Percentiles rank a stretch among this genome's conserved stretches.
phyloP scores from a whole-genome alignment of 2,329 filamentous ascomycete genomes.

The Fusarium piperis region DNA sequence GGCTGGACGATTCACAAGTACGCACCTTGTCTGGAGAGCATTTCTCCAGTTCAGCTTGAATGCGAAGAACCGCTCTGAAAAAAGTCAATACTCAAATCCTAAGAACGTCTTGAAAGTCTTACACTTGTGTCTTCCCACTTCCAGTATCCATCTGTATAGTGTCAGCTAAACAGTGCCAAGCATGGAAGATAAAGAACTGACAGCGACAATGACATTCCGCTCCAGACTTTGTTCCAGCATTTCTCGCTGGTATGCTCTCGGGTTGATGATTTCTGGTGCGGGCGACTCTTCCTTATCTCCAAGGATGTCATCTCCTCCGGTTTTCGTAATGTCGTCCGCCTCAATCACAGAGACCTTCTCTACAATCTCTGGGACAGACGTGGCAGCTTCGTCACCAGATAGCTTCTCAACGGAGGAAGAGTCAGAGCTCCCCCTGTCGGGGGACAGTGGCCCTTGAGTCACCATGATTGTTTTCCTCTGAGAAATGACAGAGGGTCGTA shows the following conservation, averaged over 20 bases:
- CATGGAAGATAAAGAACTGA: slow-evolving; percentile 49
- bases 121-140: slow-evolving; percentile 83
- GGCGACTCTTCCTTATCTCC: not conserved
- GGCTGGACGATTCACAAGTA: slow-evolving; percentile 47
- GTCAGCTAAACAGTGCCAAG: slow-evolving; percentile 1
- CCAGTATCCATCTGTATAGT: slow-evolving; percentile 78
- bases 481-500: not conserved
- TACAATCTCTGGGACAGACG: slow-evolving; percentile 10
- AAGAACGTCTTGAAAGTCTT: slow-evolving; percentile 44
- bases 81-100: slow-evolving; percentile 27
- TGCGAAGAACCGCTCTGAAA: slow-evolving; percentile 72
- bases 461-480: slow-evolving; percentile 5
- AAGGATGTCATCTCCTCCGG: not conserved
- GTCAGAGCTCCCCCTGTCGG: slow-evolving; percentile 1
- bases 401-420: slow-evolving; percentile 13
- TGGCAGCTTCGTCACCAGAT: not conserved
- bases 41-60: slow-evolving; percentile 69
- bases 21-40: slow-evolving; percentile 66
- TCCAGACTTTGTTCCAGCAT: slow-evolving; percentile 77
- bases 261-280: slow-evolving; percentile 48
- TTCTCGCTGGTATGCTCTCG: slow-evolving; percentile 76
- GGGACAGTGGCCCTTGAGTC: not conserved
- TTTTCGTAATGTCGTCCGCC: not conserved
- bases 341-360: slow-evolving; percentile 25
- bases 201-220: slow-evolving; percentile 76